Evolutionary conservation across 1,139 yeast species (phyloP).

Genomic region (Geotrichum klebahnii): DNA sequence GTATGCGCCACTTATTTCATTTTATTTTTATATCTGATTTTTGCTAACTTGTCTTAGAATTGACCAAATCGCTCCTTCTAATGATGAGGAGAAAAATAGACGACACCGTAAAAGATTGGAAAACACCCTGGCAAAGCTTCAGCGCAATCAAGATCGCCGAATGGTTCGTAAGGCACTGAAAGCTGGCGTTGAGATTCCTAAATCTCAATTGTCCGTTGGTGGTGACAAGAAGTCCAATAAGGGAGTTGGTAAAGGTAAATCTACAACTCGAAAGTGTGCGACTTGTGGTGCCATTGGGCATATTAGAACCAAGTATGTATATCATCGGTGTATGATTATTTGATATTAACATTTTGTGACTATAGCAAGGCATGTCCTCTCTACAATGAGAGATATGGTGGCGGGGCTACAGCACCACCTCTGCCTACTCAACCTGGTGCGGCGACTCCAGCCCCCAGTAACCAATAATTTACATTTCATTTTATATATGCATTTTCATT

Average conservation of each 20-base stretch:
- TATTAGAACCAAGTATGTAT: conserved; percentile 63
- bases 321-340: background rate
- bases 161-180: conserved; percentile 51
- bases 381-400: conserved; percentile 47
- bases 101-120: conserved; percentile 70
- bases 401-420: conserved; percentile 23
- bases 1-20: conserved; percentile 31
- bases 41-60: conserved; percentile 25
- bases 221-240: conserved; percentile 35
- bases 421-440: conserved; percentile 11
- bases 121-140: conserved; percentile 78
- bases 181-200: conserved; percentile 31
- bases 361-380: conserved; percentile 73
- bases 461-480: conserved; percentile 32
- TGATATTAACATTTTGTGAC: conserved; percentile 21
- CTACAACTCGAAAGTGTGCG: conserved; percentile 81
- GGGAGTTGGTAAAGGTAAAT: conserved; percentile 45
- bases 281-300: conserved; percentile 96
- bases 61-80: conserved; percentile 72
- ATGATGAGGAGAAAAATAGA: conserved; percentile 79
- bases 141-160: conserved; percentile 66
- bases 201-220: conserved; percentile 37
- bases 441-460: conserved; percentile 17
- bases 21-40: conserved; percentile 1
- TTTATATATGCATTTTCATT: no score